A percentile compares a stretch with the other conserved stretches of the same genome.
phyloP scores from a whole-genome alignment of 371 early-diverging fungal genomes.

The Mucor sp. region DNA sequence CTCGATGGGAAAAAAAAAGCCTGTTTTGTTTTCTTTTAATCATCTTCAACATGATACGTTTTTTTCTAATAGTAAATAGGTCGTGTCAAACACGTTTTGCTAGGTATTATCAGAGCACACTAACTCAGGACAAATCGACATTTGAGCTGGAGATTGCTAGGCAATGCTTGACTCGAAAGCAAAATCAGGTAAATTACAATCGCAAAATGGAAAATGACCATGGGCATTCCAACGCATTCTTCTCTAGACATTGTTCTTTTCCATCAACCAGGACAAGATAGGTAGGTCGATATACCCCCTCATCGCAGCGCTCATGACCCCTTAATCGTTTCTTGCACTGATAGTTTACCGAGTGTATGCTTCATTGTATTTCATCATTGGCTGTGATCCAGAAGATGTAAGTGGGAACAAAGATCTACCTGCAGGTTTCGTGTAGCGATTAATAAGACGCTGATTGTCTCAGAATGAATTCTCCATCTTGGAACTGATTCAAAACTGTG shows the following conservation, averaged over 20 bases:
- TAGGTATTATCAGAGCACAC: conserved; percentile 31
- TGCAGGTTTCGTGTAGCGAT: not conserved
- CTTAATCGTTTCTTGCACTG: not conserved
- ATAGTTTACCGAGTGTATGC: conserved; percentile 47
- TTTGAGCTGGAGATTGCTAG: conserved; percentile 41
- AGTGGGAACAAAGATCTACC: not conserved
- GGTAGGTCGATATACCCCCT: conserved; percentile 15
- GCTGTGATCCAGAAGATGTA: conserved; percentile 37
- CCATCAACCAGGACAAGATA: conserved; percentile 18
- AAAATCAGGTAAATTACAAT: conserved; percentile 24
- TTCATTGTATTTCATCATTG: conserved; percentile 49
- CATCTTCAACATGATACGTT: conserved; percentile 29
- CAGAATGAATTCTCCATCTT: conserved; percentile 53
- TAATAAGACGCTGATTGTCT: not conserved
- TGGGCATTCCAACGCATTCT: not conserved
- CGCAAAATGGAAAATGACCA: not conserved
- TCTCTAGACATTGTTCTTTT: conserved; percentile 23
- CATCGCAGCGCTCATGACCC: not conserved
- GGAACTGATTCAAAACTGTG: conserved; percentile 51
- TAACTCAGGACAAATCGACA: conserved; percentile 26
- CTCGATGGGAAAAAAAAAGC: not conserved
- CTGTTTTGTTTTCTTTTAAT: not conserved
- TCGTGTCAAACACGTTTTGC: conserved; percentile 50
- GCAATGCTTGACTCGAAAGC: conserved; percentile 35
- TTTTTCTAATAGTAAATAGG: conserved; percentile 48